phyloP scores from a whole-genome alignment of 306 rosid species.

The Lathyrus tuberosus region DNA sequence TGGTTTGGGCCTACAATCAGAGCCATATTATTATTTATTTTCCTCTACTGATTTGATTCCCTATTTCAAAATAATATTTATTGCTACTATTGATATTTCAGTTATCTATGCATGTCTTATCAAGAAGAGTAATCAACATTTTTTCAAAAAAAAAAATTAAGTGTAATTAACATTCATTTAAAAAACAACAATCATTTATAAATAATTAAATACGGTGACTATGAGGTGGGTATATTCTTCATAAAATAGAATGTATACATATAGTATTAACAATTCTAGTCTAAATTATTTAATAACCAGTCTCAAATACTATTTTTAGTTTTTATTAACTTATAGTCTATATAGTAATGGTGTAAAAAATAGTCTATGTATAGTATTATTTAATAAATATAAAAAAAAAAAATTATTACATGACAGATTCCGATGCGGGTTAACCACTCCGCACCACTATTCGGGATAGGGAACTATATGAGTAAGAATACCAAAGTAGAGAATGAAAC shows the following conservation, averaged over 20 bases:
- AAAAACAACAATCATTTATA: neutral
- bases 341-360: neutral
- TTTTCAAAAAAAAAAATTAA: no score
- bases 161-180: neutral
- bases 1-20: slow-evolving; percentile 7
- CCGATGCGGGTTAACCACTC: neutral
- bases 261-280: neutral
- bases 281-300: neutral
- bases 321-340: neutral
- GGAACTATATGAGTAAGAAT: neutral
- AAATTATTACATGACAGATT: neutral
- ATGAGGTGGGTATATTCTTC: neutral
- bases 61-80: no score
- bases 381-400: neutral
- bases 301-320: neutral
- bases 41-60: no score
- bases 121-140: no score
- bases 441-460: neutral
- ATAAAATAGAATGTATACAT: neutral
- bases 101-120: no score
- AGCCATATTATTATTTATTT: neutral
- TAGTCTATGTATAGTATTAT: neutral
- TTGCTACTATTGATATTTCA: no score
- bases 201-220: neutral
- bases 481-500: slow-evolving; percentile 1